Evolutionary conservation across 2,329 filamentous ascomycete genomes (phyloP).

Genomic region (Phoma sp.): DNA sequence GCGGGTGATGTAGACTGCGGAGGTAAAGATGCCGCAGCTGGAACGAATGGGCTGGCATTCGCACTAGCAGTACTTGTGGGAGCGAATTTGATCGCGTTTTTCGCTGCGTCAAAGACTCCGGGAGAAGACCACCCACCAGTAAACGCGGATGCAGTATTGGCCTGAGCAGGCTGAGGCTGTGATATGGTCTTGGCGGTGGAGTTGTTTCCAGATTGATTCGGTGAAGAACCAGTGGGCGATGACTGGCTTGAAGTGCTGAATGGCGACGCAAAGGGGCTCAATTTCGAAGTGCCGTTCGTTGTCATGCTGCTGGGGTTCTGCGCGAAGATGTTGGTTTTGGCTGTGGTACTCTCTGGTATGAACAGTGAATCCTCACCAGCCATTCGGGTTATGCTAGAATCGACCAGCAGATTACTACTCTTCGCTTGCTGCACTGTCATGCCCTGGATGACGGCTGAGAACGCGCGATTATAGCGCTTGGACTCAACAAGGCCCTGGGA

Average conservation of each 20-base stretch:
- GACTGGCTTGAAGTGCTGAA: constrained; percentile 23
- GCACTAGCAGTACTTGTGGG: constrained; percentile 4
- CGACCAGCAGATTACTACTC: constrained; percentile 57
- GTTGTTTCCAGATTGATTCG: constrained; percentile 23
- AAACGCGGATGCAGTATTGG: neutral
- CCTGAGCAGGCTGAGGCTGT: neutral
- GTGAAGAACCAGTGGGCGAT: neutral
- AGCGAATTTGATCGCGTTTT: constrained; percentile 37
- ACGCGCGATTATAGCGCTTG: constrained; percentile 62
- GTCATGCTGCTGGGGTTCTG: constrained; percentile 9
- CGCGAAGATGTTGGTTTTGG: constrained; percentile 20
- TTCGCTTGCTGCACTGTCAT: constrained; percentile 60
- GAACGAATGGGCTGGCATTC: constrained; percentile 19
- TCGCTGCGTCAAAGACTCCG: constrained; percentile 38
- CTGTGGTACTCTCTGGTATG: constrained; percentile 41
- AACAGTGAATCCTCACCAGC: constrained; percentile 49
- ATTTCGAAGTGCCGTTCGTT: constrained; percentile 12
- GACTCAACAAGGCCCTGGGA: constrained; percentile 62
- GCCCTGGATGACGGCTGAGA: constrained; percentile 65
- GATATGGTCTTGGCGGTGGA: constrained; percentile 2
- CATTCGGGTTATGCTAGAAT: constrained; percentile 35
- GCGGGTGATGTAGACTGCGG: constrained; percentile 7
- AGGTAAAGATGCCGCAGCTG: neutral
- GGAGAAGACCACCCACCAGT: constrained; percentile 20
- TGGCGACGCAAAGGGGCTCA: constrained; percentile 27